A percentile compares a stretch with the other conserved stretches of the same genome.
Evolutionary conservation across 176 grass and related monocot species (phyloP).

Genomic region (Luzula sylvatica): DNA sequence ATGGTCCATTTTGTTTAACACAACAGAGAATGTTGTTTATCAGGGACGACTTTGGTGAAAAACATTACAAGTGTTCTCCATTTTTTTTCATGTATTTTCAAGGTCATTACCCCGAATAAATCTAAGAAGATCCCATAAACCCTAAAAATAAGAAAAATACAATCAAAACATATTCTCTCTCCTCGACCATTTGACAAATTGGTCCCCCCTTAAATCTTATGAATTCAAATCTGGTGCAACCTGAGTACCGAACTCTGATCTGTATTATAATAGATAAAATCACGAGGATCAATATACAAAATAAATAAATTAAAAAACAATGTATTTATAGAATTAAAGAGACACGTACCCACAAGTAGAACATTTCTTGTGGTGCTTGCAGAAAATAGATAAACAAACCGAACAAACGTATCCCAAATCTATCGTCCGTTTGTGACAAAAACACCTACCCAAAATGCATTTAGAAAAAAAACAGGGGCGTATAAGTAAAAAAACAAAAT

Average conservation of each 20-base stretch:
- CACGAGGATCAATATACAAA: too few relatives aligned
- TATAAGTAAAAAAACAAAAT: neutral
- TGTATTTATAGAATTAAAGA: constrained; percentile 2
- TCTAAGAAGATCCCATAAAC: too few relatives aligned
- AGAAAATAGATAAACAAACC: constrained; percentile 97
- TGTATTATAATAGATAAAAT: constrained; percentile 22
- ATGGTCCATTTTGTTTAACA: too few relatives aligned
- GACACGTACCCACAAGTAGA: constrained; percentile 67
- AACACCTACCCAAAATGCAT: constrained; percentile 44
- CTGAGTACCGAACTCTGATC: constrained; percentile 62
- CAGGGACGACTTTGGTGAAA: too few relatives aligned
- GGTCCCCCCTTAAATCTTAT: constrained; percentile 48
- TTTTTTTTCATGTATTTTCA: too few relatives aligned
- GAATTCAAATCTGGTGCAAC: constrained; percentile 45
- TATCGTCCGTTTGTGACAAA: constrained; percentile 97
- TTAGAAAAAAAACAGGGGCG: neutral
- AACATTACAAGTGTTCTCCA: too few relatives aligned
- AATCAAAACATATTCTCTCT: too few relatives aligned
- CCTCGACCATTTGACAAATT: constrained; percentile 11
- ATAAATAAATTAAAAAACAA: neutral
- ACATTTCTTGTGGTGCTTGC: constrained; percentile 95
- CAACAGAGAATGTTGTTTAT: too few relatives aligned
- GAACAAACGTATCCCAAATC: constrained; percentile 96
- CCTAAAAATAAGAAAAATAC: too few relatives aligned
- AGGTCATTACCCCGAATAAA: too few relatives aligned